Evolutionary conservation across 768 basidiomycete genomes (phyloP), one percentile per base, ranked within the genome.

Genomic region (Lentinula detonsa): DNA sequence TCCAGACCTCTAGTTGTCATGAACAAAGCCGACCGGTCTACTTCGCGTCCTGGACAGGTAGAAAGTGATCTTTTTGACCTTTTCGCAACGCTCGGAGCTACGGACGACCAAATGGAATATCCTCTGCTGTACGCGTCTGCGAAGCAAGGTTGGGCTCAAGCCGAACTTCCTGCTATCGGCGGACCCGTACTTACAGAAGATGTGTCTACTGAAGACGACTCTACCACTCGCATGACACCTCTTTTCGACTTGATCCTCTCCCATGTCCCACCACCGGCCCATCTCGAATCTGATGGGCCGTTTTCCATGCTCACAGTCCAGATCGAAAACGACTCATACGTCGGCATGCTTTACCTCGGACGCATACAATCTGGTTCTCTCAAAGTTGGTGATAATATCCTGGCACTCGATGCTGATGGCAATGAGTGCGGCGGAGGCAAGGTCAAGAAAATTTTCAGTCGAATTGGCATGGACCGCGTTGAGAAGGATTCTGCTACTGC

Each of bases 221-320:
- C 52, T 31, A 64, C 54, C 62, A 58, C 62, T 5, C 69, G 64
- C 59, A 82, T 82, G 80, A 72, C 72, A 10, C 75, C 79, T 6
- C 69, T 82, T 10, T 79, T 81, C 69, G 71, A 79, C 67, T 72
- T 76, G 65, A 80, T 82, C 63, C 70, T 80, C 63, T 72, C 74
- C 4, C 78, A 81, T 55, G 76, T 78, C 34, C 74, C 76, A 2
- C 61, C 78, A 1, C 78, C 79, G 0, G 63, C 64, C 2, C 76
- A 76, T 62, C 76, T 76, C n/a, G 67, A 67, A 40, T 66, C 74
- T 13, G 65, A 72, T 0, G 65, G 67, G 7, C 78, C 79, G n/a
- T 81, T 81, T 64, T 78, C 78, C 10, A 82, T 82, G 80, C 71
- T 82, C 45, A 81, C 79, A 0, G 75, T 81, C 11, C 80, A 82